Evolutionary conservation across 2,329 filamentous ascomycete species (phyloP).

Genomic region (Fusarium verrucosum): DNA sequence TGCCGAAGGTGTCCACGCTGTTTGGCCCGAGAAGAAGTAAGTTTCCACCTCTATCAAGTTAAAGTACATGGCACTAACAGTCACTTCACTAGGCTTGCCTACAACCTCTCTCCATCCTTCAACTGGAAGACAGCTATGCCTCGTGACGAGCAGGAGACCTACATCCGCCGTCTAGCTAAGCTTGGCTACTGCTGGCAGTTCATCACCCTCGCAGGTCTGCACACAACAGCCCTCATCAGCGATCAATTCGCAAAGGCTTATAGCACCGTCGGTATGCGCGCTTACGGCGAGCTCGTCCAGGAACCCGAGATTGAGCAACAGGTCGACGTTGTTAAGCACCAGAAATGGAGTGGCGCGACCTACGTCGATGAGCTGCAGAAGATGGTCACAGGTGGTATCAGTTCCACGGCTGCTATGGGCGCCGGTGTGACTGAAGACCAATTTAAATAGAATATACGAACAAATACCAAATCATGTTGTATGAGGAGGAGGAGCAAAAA

Average conservation of each 20-base stretch:
- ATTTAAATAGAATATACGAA: constrained; percentile 73
- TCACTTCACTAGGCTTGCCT: constrained; percentile 73
- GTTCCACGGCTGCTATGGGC: constrained; percentile 94
- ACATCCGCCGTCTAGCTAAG: constrained; percentile 85
- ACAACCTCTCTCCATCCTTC: constrained; percentile 98
- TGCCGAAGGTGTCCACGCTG: constrained; percentile 89
- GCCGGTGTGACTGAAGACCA: constrained; percentile 98
- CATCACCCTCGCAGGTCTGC: constrained; percentile 97
- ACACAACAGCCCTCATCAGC: constrained; percentile 92
- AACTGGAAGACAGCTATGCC: constrained; percentile 99
- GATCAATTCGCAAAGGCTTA: constrained; percentile 89
- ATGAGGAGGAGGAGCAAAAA: constrained; percentile 18
- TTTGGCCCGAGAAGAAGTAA: constrained; percentile 96
- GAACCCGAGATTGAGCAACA: constrained; percentile 94
- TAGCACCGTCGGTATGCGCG: constrained; percentile 85
- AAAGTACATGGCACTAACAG: constrained; percentile 29
- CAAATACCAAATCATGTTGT: too few relatives aligned
- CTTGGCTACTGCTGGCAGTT: constrained; percentile 99
- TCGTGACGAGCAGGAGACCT: constrained; percentile 91
- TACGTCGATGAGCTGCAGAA: constrained; percentile 95
- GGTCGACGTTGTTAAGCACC: constrained; percentile 96
- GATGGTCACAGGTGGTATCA: constrained; percentile 95
- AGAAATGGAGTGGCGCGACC: constrained; percentile 97
- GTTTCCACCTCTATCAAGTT: constrained; percentile 45
- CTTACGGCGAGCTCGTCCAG: constrained; percentile 96